These are phyloP conservation scores for Penicillium sp. DNA, from an alignment of 2,329 filamentous ascomycete species.

Conservation along the genomic window DNA sequence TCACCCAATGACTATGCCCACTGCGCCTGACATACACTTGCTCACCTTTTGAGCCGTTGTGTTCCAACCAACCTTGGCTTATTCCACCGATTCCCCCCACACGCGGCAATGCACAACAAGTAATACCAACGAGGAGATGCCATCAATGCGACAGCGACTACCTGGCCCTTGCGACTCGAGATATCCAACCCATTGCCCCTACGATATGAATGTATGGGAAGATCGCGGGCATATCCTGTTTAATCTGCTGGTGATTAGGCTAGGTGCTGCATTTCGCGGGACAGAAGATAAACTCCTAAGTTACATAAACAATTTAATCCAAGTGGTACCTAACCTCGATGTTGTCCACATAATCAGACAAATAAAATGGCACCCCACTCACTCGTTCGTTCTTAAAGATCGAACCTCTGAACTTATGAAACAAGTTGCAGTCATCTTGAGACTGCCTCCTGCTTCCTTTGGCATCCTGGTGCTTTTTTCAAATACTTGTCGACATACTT, in stretches of 20 bases:
- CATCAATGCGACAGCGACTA: slow-evolving; percentile 10
- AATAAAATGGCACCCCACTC: too few relatives aligned
- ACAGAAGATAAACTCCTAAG: background rate
- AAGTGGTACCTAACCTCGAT: background rate
- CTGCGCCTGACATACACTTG: background rate
- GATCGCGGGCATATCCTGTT: slow-evolving; percentile 7
- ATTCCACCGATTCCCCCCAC: background rate
- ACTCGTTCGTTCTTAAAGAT: background rate
- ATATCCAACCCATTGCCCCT: background rate
- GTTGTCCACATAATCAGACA: background rate
- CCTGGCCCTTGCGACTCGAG: slow-evolving; percentile 11
- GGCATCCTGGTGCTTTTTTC: background rate
- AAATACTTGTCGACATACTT: background rate
- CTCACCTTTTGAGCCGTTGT: background rate
- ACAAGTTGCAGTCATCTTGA: background rate
- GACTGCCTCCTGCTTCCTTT: background rate
- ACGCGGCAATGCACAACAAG: slow-evolving; percentile 11
- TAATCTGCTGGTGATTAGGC: slow-evolving; percentile 15
- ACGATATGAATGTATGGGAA: slow-evolving; percentile 4
- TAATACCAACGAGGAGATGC: background rate
- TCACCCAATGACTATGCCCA: background rate
- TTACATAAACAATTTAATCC: background rate
- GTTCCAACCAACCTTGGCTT: background rate
- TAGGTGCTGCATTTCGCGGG: slow-evolving; percentile 8
- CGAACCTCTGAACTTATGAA: background rate